A percentile compares a stretch with the other conserved stretches of the same genome.
These are phyloP conservation scores for Trebouxia gelatinosa DNA, from an alignment of 163 green algal species.

Conservation along the genomic window DNA sequence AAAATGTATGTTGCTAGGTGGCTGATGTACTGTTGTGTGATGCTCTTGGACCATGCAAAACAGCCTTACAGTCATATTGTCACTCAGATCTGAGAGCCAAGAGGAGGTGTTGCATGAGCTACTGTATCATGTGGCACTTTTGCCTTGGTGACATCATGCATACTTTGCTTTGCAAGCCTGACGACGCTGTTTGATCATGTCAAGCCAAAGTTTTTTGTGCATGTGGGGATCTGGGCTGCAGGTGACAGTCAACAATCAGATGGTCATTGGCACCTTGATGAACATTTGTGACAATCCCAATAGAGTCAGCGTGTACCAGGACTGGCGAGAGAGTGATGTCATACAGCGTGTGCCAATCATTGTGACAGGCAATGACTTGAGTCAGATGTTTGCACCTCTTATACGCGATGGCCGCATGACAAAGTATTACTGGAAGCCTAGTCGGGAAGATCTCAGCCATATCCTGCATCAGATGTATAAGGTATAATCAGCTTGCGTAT, in stretches of 20 bases:
- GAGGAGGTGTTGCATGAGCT: no score
- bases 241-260: constrained; percentile 80
- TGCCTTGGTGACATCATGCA: no score
- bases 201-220: no score
- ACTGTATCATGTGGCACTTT: no score
- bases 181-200: no score
- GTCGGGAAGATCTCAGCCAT: constrained; percentile 62
- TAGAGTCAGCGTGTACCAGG: constrained; percentile 55
- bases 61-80: no score
- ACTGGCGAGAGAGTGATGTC: constrained; percentile 62
- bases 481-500: constrained; percentile 25
- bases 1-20: not conserved
- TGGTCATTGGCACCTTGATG: constrained; percentile 87
- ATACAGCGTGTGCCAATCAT: constrained; percentile 82
- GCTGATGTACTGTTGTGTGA: not conserved
- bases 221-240: no score
- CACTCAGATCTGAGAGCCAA: no score
- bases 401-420: constrained; percentile 84
- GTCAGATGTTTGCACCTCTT: constrained; percentile 77
- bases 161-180: no score
- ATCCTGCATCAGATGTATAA: constrained; percentile 81
- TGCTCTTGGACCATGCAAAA: no score
- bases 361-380: constrained; percentile 90
- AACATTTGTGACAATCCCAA: constrained; percentile 92
- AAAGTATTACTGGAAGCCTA: constrained; percentile 90